Evolutionary conservation across 2,329 filamentous ascomycete species (phyloP).

Genomic region (Ceratocystis smalleyi): DNA sequence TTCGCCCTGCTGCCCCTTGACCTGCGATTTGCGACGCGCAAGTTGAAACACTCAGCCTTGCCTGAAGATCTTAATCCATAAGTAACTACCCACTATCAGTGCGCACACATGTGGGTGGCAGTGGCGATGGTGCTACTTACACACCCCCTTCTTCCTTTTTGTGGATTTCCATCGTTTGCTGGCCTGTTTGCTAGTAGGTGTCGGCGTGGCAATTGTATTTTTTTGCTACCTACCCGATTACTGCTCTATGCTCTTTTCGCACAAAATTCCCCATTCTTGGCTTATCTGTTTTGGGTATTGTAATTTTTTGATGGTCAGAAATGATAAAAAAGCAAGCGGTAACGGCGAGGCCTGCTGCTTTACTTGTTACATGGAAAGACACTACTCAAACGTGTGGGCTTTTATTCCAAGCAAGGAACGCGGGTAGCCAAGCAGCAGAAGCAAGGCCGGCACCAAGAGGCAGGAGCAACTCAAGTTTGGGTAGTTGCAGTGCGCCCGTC

Average conservation of each 20-base stretch:
- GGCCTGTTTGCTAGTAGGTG: background rate
- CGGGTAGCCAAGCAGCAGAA: background rate
- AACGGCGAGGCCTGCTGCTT: background rate
- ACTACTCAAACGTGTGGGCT: background rate
- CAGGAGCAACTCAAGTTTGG: background rate
- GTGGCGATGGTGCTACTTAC: background rate
- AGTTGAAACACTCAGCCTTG: slow-evolving; percentile 11
- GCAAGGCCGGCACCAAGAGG: background rate
- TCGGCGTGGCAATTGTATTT: too few species aligned
- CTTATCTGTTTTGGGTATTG: background rate
- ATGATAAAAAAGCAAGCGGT: background rate
- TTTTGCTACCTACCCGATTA: too few species aligned
- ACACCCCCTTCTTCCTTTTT: background rate
- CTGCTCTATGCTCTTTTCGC: background rate
- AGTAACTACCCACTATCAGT: background rate
- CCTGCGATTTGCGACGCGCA: slow-evolving; percentile 3
- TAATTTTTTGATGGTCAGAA: background rate
- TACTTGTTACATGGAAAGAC: background rate
- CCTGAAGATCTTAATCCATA: slow-evolving; percentile 4
- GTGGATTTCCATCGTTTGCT: background rate
- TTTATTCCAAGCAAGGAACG: background rate
- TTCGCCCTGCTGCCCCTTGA: background rate
- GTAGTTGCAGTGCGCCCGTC: background rate
- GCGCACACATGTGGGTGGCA: background rate
- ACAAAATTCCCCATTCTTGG: background rate